Base-by-base conservation (phyloP, 306 rosid genomes). In the Spatholobus suberectus region DNA sequence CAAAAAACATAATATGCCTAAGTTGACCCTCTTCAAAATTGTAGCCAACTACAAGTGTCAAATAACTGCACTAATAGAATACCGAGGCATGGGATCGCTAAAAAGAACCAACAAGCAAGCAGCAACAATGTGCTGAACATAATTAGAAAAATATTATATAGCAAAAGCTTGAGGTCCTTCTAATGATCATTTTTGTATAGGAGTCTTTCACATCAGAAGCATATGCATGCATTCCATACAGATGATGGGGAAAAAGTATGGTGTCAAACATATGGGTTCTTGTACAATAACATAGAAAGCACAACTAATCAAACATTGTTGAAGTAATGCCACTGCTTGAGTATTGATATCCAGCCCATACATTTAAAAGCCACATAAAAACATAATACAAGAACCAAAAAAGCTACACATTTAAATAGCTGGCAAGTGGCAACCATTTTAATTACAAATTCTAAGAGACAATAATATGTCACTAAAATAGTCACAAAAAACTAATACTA, bases 121-220 rank as follows among this genome's bases (percentile, higher is more conserved):
- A 68, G 12, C 24, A 63, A 46, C 27, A 86, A 35, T 35, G 8
- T 70, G 29, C 62, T 69, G 52, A 78, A 68, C 10, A 69, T 59
- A 62, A 79, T 59, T 23, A 21, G 15, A 78, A 70, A 78, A 62
- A 26, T n/a, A 70, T 34, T 21, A 38, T 66, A 49, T 8, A 55
- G 14, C 7, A 58, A 68, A 76, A 76, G 57, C 44, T 46, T 63
- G 41, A 76, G 40, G 75, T 51, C 59, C 74, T 47, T 77, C 69
- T 62, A 27, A 44, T 71, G 58, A 65, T 5, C 77, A 49, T 26
- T 35, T 47, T 34, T 24, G 26, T 23, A 68, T 27, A 9, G 24
- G 70, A 54, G 57, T 52, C 65, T 46, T 62, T 43, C 57, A 71
- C n/a, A 38, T 41, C 20, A 41, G 9, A 43, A 69, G 35, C 49